phyloP scores from a whole-genome alignment of 1,284 basidiomycete genomes.

The Mycena citricolor region DNA sequence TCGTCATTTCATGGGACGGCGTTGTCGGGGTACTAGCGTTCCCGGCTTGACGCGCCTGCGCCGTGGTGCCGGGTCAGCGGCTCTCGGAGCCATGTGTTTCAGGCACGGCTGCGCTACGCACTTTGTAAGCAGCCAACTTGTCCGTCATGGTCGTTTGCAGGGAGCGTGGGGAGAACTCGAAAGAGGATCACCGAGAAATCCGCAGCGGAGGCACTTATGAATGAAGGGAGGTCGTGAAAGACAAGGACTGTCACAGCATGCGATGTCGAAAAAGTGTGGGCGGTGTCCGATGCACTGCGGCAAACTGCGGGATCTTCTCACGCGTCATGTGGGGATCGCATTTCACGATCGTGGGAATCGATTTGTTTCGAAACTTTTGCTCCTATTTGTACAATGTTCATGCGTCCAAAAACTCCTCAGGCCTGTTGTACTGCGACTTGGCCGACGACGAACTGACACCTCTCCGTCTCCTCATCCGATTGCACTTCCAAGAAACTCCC shows the following conservation, averaged over 20 bases:
- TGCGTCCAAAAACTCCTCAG: too few species aligned
- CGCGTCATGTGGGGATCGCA: too few species aligned
- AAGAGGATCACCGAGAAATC: neutral
- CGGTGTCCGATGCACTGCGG: too few species aligned
- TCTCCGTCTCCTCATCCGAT: slow-evolving; percentile 35
- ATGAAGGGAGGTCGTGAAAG: slow-evolving; percentile 5
- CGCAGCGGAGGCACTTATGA: neutral
- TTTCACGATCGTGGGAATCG: too few species aligned
- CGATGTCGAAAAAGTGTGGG: too few species aligned
- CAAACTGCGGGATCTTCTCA: too few species aligned
- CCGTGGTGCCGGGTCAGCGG: neutral
- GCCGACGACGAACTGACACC: slow-evolving; percentile 36
- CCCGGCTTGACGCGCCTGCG: slow-evolving; percentile 2
- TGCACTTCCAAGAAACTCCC: slow-evolving; percentile 46
- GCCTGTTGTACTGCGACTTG: slow-evolving; percentile 12
- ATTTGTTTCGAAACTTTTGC: too few species aligned
- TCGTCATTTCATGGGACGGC: slow-evolving; percentile 15
- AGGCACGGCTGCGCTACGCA: neutral
- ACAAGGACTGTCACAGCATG: too few species aligned
- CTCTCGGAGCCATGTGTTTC: too few species aligned
- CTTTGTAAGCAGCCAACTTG: neutral
- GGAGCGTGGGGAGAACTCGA: neutral
- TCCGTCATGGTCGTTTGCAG: slow-evolving; percentile 3
- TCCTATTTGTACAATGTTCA: too few species aligned
- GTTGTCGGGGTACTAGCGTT: neutral